Evolutionary conservation across 176 grass and related monocot species (phyloP).

Genomic region (Coix lacrymajobi): DNA sequence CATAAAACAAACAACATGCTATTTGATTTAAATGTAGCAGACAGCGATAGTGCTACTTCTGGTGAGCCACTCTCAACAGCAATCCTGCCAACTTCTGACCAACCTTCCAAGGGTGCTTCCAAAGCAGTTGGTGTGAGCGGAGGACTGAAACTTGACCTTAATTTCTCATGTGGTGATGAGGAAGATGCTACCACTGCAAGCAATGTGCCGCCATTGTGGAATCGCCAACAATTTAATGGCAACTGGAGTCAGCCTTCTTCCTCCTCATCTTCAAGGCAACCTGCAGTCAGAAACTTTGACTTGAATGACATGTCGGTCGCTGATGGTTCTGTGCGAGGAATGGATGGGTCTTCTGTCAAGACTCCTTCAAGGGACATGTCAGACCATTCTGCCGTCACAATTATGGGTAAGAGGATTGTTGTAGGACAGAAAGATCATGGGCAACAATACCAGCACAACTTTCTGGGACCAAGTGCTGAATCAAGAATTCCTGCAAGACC

Average conservation of each 20-base stretch:
- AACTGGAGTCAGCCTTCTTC: conserved; percentile 40
- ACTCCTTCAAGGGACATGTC: conserved; percentile 11
- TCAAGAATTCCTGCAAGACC: conserved; percentile 23
- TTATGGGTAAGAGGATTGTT: conserved; percentile 48
- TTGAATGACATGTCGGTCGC: conserved; percentile 53
- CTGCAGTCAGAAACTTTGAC: conserved; percentile 58
- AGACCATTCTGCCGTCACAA: conserved; percentile 41
- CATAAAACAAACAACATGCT: conserved; percentile 34
- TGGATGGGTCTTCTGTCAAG: conserved; percentile 31
- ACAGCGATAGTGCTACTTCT: conserved; percentile 40
- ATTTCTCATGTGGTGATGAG: conserved; percentile 40
- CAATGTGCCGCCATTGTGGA: conserved; percentile 28
- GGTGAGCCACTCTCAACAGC: conserved; percentile 30
- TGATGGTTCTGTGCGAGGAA: conserved; percentile 30
- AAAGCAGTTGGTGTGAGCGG: conserved; percentile 15
- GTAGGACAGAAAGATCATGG: conserved; percentile 36
- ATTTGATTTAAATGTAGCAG: conserved; percentile 57
- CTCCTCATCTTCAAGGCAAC: conserved; percentile 46
- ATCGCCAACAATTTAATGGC: conserved; percentile 21
- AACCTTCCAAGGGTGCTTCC: conserved; percentile 35
- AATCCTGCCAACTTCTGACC: conserved; percentile 24
- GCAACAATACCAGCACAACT: conserved; percentile 37
- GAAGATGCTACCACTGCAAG: conserved; percentile 9
- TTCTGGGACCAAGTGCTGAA: conserved; percentile 38
- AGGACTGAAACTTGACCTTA: conserved; percentile 49